A percentile compares a stretch with the other conserved stretches of the same genome.
Conservation (phyloP, 257 asterid genomes). For the Gentiana dahurica region DNA sequence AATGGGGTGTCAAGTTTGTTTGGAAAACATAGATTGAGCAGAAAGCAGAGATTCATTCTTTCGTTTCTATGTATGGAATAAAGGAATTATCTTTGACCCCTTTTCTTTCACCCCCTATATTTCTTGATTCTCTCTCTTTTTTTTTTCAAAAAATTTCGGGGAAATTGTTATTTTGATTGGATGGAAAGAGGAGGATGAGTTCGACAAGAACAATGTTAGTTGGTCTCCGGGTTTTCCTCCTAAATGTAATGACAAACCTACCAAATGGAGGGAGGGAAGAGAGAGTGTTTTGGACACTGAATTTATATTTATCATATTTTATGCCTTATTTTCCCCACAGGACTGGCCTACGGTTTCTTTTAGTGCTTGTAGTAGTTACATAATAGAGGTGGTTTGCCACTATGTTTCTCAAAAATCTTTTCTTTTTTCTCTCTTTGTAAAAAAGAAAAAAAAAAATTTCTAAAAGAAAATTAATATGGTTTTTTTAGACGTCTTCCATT, state of each 20-base stretch:
- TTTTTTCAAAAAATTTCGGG: constrained; percentile 1
- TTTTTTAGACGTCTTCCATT: too few species aligned
- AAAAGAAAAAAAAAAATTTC: too few species aligned
- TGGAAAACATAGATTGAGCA: constrained; percentile 24
- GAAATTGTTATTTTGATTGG: constrained; percentile 12
- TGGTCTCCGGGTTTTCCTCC: constrained; percentile 54
- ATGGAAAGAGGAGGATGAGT: constrained; percentile 24
- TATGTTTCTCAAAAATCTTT: too few species aligned
- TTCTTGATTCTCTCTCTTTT: constrained; percentile 4
- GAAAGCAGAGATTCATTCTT: constrained; percentile 17
- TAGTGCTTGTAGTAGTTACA: too few species aligned
- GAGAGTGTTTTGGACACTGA: constrained; percentile 9
- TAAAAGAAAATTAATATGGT: too few species aligned
- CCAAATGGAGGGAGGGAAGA: constrained; percentile 54
- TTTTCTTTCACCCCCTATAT: not conserved
- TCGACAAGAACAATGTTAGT: constrained; percentile 17
- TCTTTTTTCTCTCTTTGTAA: too few species aligned
- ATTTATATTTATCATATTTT: too few species aligned
- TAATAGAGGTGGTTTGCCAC: too few species aligned
- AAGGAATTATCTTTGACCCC: not conserved
- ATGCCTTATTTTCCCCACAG: too few species aligned
- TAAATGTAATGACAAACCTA: constrained; percentile 41
- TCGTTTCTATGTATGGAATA: constrained; percentile 16
- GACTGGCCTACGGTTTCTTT: too few species aligned
- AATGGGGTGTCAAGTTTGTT: constrained; percentile 11